Percentiles rank a stretch among this genome's conserved stretches.
These are phyloP conservation scores for Nicotiana rustica DNA, from an alignment of 305 asterid species.

Conservation along the genomic window DNA sequence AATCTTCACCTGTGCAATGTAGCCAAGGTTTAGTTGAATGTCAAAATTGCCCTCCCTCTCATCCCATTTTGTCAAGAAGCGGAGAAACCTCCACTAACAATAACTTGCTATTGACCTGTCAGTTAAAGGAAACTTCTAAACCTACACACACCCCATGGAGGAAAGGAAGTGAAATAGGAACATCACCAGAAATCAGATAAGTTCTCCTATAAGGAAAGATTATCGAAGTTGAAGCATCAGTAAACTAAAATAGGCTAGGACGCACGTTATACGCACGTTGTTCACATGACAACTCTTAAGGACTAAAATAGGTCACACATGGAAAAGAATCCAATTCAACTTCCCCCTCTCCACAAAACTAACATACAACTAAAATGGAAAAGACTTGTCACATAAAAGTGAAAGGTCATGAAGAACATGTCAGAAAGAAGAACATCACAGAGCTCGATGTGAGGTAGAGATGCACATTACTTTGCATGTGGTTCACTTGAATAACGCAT, in stretches of 20 bases:
- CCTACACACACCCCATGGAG: background rate
- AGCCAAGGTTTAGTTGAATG: background rate
- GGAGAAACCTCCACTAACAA: background rate
- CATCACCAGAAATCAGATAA: background rate
- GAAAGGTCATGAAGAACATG: conserved; percentile 19
- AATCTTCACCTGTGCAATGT: background rate
- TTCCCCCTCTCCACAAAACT: background rate
- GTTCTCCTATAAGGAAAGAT: conserved; percentile 5
- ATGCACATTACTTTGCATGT: conserved; percentile 82
- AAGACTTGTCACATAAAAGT: background rate
- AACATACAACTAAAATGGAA: conserved; percentile 1
- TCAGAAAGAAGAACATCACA: conserved; percentile 32
- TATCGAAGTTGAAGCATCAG: background rate
- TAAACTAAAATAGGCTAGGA: background rate
- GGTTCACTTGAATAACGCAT: conserved; percentile 99
- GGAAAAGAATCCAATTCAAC: conserved; percentile 12
- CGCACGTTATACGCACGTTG: background rate
- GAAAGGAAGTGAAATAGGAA: background rate
- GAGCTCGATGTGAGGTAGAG: conserved; percentile 33
- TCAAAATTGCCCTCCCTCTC: background rate
- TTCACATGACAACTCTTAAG: conserved; percentile 13
- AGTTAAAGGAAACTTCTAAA: background rate
- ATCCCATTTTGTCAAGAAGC: background rate
- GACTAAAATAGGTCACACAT: background rate
- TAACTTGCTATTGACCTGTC: background rate